A percentile compares a stretch with the other conserved stretches of the same genome.
Evolutionary conservation across 176 grass and related monocot genomes (phyloP).

Genomic region (Cenchrus purpureus): DNA sequence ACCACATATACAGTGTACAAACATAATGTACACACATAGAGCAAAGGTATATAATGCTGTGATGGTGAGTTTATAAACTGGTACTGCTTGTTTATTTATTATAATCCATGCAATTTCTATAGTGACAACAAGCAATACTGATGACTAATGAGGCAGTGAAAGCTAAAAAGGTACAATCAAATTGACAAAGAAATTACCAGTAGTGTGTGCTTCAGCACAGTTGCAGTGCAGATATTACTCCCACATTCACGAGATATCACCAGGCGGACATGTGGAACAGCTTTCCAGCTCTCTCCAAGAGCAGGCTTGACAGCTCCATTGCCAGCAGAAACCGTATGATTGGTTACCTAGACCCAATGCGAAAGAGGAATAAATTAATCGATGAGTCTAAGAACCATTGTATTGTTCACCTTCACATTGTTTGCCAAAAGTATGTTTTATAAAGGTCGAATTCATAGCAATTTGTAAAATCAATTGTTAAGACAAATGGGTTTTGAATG

Average conservation of each 20-base stretch:
- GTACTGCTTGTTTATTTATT: not conserved
- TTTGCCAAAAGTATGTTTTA: not conserved
- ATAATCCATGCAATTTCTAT: slow-evolving; percentile 13
- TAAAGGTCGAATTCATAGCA: not conserved
- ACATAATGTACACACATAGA: too few species aligned
- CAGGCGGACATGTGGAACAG: slow-evolving; percentile 69
- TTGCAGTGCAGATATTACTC: slow-evolving; percentile 50
- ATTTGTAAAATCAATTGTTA: not conserved
- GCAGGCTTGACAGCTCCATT: slow-evolving; percentile 64
- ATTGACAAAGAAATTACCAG: slow-evolving; percentile 46
- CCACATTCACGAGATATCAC: slow-evolving; percentile 46
- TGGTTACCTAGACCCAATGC: slow-evolving; percentile 45
- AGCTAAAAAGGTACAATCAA: not conserved
- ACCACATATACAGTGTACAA: too few species aligned
- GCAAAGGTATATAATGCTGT: too few species aligned
- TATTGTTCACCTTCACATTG: not conserved
- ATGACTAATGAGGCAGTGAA: not conserved
- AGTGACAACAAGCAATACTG: slow-evolving; percentile 5
- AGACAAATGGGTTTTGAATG: not conserved
- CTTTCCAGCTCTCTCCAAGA: slow-evolving; percentile 69
- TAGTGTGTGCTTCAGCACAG: slow-evolving; percentile 70
- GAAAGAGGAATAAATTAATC: not conserved
- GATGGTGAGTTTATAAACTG: too few species aligned
- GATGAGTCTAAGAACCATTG: not conserved
- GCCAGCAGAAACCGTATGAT: slow-evolving; percentile 65